Evolutionary conservation across 805 yeast species (phyloP), one percentile per base, ranked within the genome.

Genomic region (Nematodospora valgi): DNA sequence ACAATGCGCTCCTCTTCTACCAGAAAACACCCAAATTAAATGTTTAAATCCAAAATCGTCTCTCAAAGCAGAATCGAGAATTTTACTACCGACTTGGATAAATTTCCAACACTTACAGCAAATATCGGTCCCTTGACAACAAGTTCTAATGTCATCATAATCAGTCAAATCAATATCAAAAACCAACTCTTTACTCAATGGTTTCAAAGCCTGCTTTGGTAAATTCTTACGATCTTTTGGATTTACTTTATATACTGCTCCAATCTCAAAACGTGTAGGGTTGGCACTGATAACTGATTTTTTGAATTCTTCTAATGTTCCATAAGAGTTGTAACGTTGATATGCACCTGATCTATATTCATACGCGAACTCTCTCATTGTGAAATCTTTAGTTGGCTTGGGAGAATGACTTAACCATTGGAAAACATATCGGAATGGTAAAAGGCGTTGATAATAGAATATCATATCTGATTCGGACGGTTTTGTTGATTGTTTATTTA

Each of bases 1-100:
- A 52, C 98, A 94, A 70, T 93, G 98, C 11, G 94, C 95, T 59
- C 98, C 98, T 74, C 98, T 85, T 70, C 98, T 83, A 30, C 98
- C 98, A 1, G 96, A 87, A 54, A 86, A 93, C 4, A 91, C 96
- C 98, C 98, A 93, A 32, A 93, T 68, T 53, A 87, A 68, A 58
- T 86, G 81, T 40, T 78, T 64, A 57, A 86, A 89, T 1, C 96
- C 98, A 59, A 93, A 93, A 58, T 91, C 98, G 33, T 86, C 87
- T 34, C 76, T 64, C 34, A 93, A 68, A 0, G 95, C 82, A 1
- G 58, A 52, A 41, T 84, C 86, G 40, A 93, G 64, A 30, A 89
- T 76, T 49, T 78, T 74, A 39, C 88, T 76, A 2, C 97, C 96
- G 17, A 89, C 76, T 14, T 82, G 79, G 40, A 93, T 86, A 54